Conservation (phyloP, 345 rosid species). For the Moricandia arvensis region DNA sequence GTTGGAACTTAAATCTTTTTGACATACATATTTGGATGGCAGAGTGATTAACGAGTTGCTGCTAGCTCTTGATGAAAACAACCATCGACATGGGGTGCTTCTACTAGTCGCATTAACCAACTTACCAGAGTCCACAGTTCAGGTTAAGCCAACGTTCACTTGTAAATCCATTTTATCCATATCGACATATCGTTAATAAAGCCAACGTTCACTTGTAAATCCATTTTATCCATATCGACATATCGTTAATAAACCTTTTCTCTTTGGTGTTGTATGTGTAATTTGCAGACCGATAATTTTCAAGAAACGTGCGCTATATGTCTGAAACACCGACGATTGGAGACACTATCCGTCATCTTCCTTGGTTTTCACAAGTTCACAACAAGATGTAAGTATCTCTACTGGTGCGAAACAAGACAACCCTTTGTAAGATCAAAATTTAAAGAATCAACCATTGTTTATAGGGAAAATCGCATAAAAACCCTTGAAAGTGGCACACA, state of each 20-base stretch:
- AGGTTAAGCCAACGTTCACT: conserved; percentile 36
- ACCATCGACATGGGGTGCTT: conserved; percentile 56
- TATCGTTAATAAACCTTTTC: neutral
- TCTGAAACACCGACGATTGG: conserved; percentile 70
- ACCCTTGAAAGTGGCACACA: no score
- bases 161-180: neutral
- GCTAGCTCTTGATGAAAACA: conserved; percentile 83
- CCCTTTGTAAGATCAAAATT: no score
- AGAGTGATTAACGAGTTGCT: conserved; percentile 95
- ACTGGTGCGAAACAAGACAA: neutral
- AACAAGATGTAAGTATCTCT: conserved; percentile 61
- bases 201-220: no score
- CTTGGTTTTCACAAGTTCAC: conserved; percentile 99
- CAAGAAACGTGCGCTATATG: conserved; percentile 82
- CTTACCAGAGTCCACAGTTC: conserved; percentile 74
- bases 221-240: neutral
- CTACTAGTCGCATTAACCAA: conserved; percentile 57
- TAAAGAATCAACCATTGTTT: neutral
- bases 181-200: neutral
- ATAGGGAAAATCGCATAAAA: no score
- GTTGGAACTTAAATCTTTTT: neutral
- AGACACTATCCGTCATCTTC: conserved; percentile 87
- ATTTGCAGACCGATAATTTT: conserved; percentile 53
- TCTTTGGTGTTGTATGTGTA: neutral
- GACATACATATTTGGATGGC: conserved; percentile 31